These are phyloP conservation scores for Citrullus mucosospermus DNA, from an alignment of 306 rosid genomes.

Conservation along the genomic window DNA sequence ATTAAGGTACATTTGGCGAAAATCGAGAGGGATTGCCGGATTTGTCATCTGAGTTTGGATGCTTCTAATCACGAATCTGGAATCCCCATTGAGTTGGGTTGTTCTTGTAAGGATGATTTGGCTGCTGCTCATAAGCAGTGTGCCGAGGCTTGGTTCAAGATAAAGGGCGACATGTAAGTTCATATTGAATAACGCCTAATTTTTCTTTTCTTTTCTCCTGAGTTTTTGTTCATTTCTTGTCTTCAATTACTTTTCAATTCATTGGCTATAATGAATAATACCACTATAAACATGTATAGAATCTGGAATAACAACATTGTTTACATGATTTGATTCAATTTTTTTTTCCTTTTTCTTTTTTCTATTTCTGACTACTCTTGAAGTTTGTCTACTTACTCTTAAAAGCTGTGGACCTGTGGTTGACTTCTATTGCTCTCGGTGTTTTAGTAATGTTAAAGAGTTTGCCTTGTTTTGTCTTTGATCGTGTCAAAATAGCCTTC, in stretches of 20 bases:
- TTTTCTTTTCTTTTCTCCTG: no score
- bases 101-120: slow-evolving; percentile 86
- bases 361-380: neutral
- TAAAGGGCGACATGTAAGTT: slow-evolving; percentile 87
- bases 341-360: neutral
- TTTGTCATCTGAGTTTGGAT: slow-evolving; percentile 65
- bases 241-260: neutral
- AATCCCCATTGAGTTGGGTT: slow-evolving; percentile 68
- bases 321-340: neutral
- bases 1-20: slow-evolving; percentile 41
- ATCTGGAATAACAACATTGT: neutral
- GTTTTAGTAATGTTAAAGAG: neutral
- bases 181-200: neutral
- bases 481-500: neutral
- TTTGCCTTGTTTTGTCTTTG: neutral
- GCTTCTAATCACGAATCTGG: slow-evolving; percentile 72
- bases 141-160: slow-evolving; percentile 96
- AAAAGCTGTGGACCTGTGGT: neutral
- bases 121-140: slow-evolving; percentile 93
- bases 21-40: slow-evolving; percentile 79
- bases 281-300: neutral
- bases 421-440: neutral
- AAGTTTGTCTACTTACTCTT: neutral
- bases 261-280: neutral
- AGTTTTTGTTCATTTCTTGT: neutral